These are phyloP conservation scores for Porphyrellus cyaneotinctus DNA, from an alignment of 768 basidiomycete species.

Conservation along the genomic window DNA sequence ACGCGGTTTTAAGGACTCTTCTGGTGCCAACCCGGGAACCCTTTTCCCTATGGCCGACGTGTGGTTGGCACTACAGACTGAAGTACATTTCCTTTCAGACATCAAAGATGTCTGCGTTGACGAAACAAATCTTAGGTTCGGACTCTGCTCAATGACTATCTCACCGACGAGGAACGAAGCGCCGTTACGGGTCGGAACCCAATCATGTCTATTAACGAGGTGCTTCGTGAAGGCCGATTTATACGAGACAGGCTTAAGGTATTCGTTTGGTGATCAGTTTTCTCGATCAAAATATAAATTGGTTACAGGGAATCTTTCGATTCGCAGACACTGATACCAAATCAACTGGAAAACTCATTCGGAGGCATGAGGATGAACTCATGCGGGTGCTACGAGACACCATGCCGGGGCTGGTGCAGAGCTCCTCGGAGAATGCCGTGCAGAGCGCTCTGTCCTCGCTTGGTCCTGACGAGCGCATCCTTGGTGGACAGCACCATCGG, in stretches of 20 bases:
- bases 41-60: constrained; percentile 83
- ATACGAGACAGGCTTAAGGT: constrained; percentile 80
- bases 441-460: constrained; percentile 56
- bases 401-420: constrained; percentile 89
- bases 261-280: background rate
- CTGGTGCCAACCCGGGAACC: constrained; percentile 68
- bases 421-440: constrained; percentile 55
- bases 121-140: constrained; percentile 55
- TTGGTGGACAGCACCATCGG: constrained; percentile 79
- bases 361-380: constrained; percentile 79
- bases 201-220: constrained; percentile 90
- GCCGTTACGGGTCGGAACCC: constrained; percentile 78
- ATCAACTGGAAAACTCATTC: constrained; percentile 59
- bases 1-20: constrained; percentile 86
- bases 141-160: constrained; percentile 79
- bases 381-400: constrained; percentile 80
- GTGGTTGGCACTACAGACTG: constrained; percentile 84
- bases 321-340: constrained; percentile 89
- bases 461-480: constrained; percentile 69
- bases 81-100: constrained; percentile 46
- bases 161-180: constrained; percentile 88
- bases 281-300: background rate
- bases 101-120: constrained; percentile 4
- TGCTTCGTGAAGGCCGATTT: constrained; percentile 79
- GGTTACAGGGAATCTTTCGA: constrained; percentile 73